Base-by-base conservation (phyloP, 2,329 filamentous ascomycete species). In the Kalmusia sp. region DNA sequence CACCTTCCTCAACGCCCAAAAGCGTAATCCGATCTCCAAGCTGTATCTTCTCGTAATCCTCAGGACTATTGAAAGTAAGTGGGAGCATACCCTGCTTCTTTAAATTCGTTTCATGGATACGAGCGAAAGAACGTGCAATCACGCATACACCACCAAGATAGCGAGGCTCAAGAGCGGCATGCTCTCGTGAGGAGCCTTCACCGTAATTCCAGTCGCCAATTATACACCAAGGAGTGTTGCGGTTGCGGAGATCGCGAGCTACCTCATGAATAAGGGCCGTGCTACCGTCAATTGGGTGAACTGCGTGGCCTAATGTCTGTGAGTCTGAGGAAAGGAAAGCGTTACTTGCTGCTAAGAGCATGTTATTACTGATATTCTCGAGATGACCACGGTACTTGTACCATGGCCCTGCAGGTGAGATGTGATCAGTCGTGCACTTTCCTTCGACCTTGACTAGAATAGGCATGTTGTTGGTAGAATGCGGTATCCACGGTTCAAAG, bases 391-490 rank as follows among this genome's bases (percentile, higher is more conserved):
- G 68, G 44, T 74, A 77, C 11, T 71, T 72, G 37, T 71, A 75
- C 75, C 74, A 76, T 1, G 72, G 71, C 0, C 73, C 74, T 0
- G 73, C 73, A 1, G 73, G 71, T 1, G 72, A 73, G 22, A 77
- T 76, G 25, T 77, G 75, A 44, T 76, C 74, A 3, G 73, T 76
- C 1, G 75, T 76, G 44, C 72, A 75, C 52, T 77, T 77, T 4
- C 74, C 71, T 3, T 61, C 46, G 14, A 74, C 68, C 47, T 77
- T 76, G 48, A 74, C 55, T 2, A 76, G 60, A 5, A 76, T 55
- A 4, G 43, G 41, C 61, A 70, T 59, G n/a, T 51, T 48, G 28
- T 40, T 49, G 1, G 64, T 64, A 12, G 58, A 62, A 5, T 66
- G 64, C 4, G 39, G 33, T 3, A 48, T 4, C 72, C 73, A 76